Evolutionary conservation across 2,329 filamentous ascomycete species (phyloP).

Genomic region (Aspergillus pseudoviridinutans): DNA sequence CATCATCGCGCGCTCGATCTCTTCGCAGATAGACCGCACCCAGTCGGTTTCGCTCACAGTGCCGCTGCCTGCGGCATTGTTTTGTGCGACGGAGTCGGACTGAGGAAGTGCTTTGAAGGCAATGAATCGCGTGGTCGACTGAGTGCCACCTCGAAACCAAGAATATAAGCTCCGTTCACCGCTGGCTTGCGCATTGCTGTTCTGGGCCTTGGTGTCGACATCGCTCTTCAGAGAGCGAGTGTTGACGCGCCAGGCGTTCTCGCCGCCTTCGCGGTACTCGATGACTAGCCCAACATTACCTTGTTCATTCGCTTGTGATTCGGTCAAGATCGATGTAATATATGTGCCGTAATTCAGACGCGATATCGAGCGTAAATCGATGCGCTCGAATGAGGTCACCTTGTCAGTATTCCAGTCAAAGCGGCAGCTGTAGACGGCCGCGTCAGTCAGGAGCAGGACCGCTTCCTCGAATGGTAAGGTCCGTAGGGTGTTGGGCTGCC

Average conservation of each 20-base stretch:
- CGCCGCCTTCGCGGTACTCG: constrained; percentile 67
- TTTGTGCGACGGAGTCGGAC: constrained; percentile 27
- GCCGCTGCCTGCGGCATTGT: constrained; percentile 12
- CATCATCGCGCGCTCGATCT: constrained; percentile 67
- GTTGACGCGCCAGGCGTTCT: constrained; percentile 74
- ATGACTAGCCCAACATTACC: constrained; percentile 83
- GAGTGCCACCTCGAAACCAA: constrained; percentile 34
- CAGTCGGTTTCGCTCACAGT: constrained; percentile 49
- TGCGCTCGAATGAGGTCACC: constrained; percentile 83
- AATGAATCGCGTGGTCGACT: constrained; percentile 31
- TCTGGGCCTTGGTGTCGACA: constrained; percentile 44
- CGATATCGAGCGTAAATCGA: constrained; percentile 70
- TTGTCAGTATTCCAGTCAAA: constrained; percentile 97
- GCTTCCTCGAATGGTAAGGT: constrained; percentile 78
- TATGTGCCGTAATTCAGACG: constrained; percentile 78
- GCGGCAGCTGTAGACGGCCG: constrained; percentile 79
- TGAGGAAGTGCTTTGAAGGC: constrained; percentile 43
- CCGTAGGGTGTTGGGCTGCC: constrained; percentile 64
- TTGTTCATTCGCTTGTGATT: constrained; percentile 69
- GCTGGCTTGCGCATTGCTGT: constrained; percentile 22
- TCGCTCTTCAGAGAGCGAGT: constrained; percentile 68
- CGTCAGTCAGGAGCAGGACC: constrained; percentile 79
- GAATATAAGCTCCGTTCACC: constrained; percentile 42
- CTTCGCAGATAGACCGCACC: constrained; percentile 64
- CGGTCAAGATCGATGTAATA: constrained; percentile 80